Evolutionary conservation across 2,329 filamentous ascomycete genomes (phyloP), one percentile per base, ranked within the genome.

Genomic region (Aureobasidium vineae): DNA sequence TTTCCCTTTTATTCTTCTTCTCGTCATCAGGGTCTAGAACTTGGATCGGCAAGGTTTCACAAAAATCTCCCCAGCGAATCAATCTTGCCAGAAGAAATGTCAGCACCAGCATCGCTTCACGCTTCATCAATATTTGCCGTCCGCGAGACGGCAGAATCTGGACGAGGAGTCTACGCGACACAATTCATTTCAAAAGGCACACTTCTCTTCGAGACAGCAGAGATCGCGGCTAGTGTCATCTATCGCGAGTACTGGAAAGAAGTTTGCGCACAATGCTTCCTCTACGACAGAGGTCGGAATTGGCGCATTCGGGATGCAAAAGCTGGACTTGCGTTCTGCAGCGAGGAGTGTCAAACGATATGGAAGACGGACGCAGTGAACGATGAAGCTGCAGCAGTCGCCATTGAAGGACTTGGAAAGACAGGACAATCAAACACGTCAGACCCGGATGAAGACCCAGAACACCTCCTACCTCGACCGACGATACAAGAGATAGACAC

Each of bases 241-340:
- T 75, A 80, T 47, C 77, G 79, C 54, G 75, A 80, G 57, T 82
- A 82, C 70, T 75, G 78, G 10, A 79, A 79, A 47, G 81, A 83
- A 73, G 80, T 82, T 13, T 83, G 81, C 72, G 80, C 77, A 0
- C 73, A 78, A 31, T 83, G 81, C 70, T 82, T 83, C 65, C 65
- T 67, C 23, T 83, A 82, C 70, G 77, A 82, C 36, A 73, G 77
- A 26, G 81, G 81, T 1, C 74, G 78, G 3, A 77, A 77, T 50
- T 71, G 80, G 66, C 71, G 71, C 6, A 71, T 81, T 5, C 75
- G 78, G 19, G 77, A 80, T 43, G 68, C 71, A 52, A 70, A 67
- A 1, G 72, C 76, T 26, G 79, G 79, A 3, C 79, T 80, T 68
- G 78, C 77, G 0, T 83, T 81, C 63, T 83, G 81, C 71, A 72